These are phyloP conservation scores for Trametes cingulata DNA, from an alignment of 768 basidiomycete genomes.

Conservation along the genomic window DNA sequence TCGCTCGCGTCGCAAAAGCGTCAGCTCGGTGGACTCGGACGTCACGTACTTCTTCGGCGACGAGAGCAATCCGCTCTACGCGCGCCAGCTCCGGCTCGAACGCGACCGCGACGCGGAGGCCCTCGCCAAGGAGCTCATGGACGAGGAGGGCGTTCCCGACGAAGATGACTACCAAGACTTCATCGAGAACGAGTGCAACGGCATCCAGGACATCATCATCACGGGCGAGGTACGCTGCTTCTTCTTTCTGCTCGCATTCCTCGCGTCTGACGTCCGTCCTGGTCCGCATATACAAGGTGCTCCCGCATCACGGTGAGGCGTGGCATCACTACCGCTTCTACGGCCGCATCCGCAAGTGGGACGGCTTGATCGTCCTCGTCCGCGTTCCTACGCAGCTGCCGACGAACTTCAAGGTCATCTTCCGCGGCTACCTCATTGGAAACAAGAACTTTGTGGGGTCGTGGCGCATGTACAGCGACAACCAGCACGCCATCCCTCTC, in stretches of 20 bases:
- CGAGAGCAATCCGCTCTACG: not conserved
- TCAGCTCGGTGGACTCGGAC: conserved; percentile 8
- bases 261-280: not conserved
- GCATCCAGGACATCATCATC: conserved; percentile 61
- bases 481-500: conserved; percentile 49
- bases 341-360: conserved; percentile 39
- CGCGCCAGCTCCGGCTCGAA: conserved; percentile 9
- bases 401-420: conserved; percentile 40
- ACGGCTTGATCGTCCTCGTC: conserved; percentile 40
- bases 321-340: conserved; percentile 38
- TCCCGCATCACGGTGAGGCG: conserved; percentile 38
- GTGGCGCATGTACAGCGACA: conserved; percentile 56
- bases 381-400: conserved; percentile 26
- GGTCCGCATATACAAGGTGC: conserved; percentile 41
- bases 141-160: conserved; percentile 11
- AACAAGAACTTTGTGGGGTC: conserved; percentile 69
- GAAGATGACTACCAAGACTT: conserved; percentile 26
- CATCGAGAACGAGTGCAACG: conserved; percentile 43
- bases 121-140: conserved; percentile 30
- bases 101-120: conserved; percentile 30
- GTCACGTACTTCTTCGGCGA: conserved; percentile 22
- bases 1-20: conserved; percentile 3
- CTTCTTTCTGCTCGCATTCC: not conserved
- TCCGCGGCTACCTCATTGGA: conserved; percentile 72
- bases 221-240: conserved; percentile 51